Evolutionary conservation across 805 yeast genomes (phyloP).

Genomic region (Cyberlindnera samutprakarnensis): DNA sequence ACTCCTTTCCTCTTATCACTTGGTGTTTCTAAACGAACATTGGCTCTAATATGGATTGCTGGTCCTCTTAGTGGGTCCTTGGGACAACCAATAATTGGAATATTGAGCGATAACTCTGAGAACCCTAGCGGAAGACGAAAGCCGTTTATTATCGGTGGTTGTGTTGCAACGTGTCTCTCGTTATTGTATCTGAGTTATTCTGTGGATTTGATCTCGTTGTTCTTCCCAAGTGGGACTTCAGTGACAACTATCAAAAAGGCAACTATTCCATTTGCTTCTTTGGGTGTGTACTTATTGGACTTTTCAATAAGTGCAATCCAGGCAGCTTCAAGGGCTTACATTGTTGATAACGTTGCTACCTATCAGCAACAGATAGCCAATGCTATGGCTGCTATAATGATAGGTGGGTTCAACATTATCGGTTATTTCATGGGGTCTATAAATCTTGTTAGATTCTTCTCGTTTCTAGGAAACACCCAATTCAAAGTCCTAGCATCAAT

Average conservation of each 20-base stretch:
- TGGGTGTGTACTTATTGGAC: slow-evolving; percentile 46
- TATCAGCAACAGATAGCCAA: slow-evolving; percentile 51
- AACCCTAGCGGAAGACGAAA: slow-evolving; percentile 42
- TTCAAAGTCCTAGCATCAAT: slow-evolving; percentile 41
- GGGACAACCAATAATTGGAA: slow-evolving; percentile 59
- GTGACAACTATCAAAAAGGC: slow-evolving; percentile 20
- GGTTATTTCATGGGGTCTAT: slow-evolving; percentile 49
- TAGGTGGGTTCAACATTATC: slow-evolving; percentile 49
- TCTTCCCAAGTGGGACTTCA: slow-evolving; percentile 20
- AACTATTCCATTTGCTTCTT: slow-evolving; percentile 44
- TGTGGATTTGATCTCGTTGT: slow-evolving; percentile 28
- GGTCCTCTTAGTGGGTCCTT: slow-evolving; percentile 58
- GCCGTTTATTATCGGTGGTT: slow-evolving; percentile 52
- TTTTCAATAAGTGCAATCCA: slow-evolving; percentile 53
- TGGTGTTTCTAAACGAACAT: slow-evolving; percentile 48
- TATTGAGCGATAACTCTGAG: slow-evolving; percentile 44
- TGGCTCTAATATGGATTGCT: slow-evolving; percentile 59
- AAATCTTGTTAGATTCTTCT: slow-evolving; percentile 31
- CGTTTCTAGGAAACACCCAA: slow-evolving; percentile 39
- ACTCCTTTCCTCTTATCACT: slow-evolving; percentile 53
- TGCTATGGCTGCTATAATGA: slow-evolving; percentile 63
- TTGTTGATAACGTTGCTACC: slow-evolving; percentile 53
- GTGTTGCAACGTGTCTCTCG: slow-evolving; percentile 38
- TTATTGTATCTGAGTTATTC: slow-evolving; percentile 40
- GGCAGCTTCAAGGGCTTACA: slow-evolving; percentile 52